Percentiles rank a stretch among this genome's conserved stretches.
These are phyloP conservation scores for Raddia distichophylla DNA, from an alignment of 176 grass and related monocot species.

Conservation along the genomic window DNA sequence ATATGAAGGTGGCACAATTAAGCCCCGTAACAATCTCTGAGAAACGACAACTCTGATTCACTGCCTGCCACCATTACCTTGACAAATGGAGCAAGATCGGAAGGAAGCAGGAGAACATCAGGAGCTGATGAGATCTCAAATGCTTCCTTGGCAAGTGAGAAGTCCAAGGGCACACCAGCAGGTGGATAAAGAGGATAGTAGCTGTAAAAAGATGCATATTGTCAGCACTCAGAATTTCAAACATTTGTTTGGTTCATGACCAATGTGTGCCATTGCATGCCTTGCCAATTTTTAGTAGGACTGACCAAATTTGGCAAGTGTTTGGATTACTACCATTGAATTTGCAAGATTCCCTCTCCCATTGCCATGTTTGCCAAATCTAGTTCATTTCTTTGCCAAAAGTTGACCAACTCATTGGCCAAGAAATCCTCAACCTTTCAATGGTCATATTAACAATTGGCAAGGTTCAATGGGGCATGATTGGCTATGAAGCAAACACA, in stretches of 20 bases:
- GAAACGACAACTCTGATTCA: neutral
- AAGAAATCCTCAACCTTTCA: too few relatives aligned
- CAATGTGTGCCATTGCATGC: too few relatives aligned
- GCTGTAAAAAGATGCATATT: slow-evolving; percentile 41
- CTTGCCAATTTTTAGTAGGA: too few relatives aligned
- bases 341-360: too few relatives aligned
- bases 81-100: slow-evolving; percentile 89
- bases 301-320: too few relatives aligned
- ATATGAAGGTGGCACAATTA: neutral
- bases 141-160: slow-evolving; percentile 74
- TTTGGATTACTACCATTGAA: too few relatives aligned
- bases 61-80: slow-evolving; percentile 58
- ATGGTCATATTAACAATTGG: too few relatives aligned
- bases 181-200: slow-evolving; percentile 90
- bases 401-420: too few relatives aligned
- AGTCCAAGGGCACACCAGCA: slow-evolving; percentile 81
- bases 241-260: neutral
- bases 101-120: slow-evolving; percentile 84
- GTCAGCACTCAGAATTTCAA: slow-evolving; percentile 31
- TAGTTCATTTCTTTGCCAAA: too few relatives aligned
- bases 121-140: slow-evolving; percentile 69
- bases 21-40: neutral
- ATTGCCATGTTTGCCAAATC: too few relatives aligned
- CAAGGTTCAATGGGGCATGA: too few relatives aligned
- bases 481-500: too few relatives aligned